A percentile compares a stretch with the other conserved stretches of the same genome.
Conservation (phyloP, 2,329 filamentous ascomycete species). For the Nemania sp. region DNA sequence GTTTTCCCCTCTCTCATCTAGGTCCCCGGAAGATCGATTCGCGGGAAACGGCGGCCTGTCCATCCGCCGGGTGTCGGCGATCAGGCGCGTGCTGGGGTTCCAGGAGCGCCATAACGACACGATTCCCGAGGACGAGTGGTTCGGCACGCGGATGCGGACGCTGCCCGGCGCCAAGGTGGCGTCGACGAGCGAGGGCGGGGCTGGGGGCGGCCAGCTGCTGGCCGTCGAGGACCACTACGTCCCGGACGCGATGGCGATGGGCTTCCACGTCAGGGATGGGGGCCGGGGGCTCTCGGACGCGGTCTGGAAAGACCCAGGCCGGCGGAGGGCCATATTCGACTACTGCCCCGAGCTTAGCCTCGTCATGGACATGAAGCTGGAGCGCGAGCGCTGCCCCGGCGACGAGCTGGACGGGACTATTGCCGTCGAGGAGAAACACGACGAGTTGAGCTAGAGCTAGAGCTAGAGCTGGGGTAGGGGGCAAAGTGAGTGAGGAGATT, state of each 20-base stretch:
- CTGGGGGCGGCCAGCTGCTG: slow-evolving; percentile 48
- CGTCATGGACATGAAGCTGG: slow-evolving; percentile 61
- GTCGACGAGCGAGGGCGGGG: too few species aligned
- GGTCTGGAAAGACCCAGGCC: slow-evolving; percentile 52
- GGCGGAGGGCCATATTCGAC: slow-evolving; percentile 54
- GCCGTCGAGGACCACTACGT: slow-evolving; percentile 56
- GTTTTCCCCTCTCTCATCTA: neutral
- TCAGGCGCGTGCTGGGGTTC: slow-evolving; percentile 52
- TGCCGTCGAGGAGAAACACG: neutral
- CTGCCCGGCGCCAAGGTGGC: slow-evolving; percentile 56
- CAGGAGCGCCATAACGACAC: slow-evolving; percentile 56
- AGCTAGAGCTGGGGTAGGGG: neutral
- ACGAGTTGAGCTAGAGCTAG: neutral
- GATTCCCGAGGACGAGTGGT: slow-evolving; percentile 61
- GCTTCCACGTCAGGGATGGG: slow-evolving; percentile 55
- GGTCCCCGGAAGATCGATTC: slow-evolving; percentile 45
- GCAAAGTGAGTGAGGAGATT: neutral
- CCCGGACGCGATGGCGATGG: slow-evolving; percentile 59
- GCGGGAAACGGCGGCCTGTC: slow-evolving; percentile 60
- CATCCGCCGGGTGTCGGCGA: slow-evolving; percentile 56
- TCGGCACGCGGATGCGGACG: slow-evolving; percentile 52
- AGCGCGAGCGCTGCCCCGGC: slow-evolving; percentile 50
- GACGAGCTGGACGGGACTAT: slow-evolving; percentile 37
- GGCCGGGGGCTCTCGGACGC: slow-evolving; percentile 47
- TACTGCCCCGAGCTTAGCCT: slow-evolving; percentile 62